Conservation (phyloP, 257 asterid genomes). For the Nicotiana otophora region DNA sequence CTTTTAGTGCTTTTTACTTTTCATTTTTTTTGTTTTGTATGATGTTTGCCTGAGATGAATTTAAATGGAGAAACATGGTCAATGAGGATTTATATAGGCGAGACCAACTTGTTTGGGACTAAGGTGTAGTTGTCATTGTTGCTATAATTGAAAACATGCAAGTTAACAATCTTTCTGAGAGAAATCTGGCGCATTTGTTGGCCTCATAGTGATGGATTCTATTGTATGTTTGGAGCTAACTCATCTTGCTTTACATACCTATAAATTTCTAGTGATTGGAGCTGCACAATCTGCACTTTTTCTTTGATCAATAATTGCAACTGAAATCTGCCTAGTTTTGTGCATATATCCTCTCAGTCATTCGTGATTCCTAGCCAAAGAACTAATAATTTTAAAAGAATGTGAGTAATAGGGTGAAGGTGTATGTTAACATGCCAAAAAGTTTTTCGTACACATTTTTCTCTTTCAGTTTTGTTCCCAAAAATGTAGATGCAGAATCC, state of each 20-base stretch:
- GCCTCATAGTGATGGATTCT: neutral
- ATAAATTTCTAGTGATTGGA: neutral
- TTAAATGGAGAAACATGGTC: neutral
- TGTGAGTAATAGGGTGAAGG: neutral
- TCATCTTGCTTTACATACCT: neutral
- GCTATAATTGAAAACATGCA: neutral
- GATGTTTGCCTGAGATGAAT: neutral
- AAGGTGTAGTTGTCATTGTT: neutral
- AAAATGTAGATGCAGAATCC: neutral
- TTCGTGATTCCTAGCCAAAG: neutral
- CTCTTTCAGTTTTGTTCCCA: neutral
- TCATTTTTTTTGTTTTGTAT: neutral
- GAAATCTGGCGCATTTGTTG: neutral
- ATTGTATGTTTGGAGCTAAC: neutral
- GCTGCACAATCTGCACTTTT: neutral
- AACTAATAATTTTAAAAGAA: neutral
- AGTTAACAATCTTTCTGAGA: neutral
- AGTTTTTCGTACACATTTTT: neutral
- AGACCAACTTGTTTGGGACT: neutral
- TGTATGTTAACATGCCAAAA: neutral
- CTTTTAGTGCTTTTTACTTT: neutral
- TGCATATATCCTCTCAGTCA: neutral
- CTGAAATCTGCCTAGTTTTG: neutral
- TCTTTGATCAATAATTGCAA: neutral
- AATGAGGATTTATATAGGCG: neutral